These are phyloP conservation scores for Aurifilum marmelostoma DNA, from an alignment of 2,329 filamentous ascomycete genomes.

Conservation along the genomic window DNA sequence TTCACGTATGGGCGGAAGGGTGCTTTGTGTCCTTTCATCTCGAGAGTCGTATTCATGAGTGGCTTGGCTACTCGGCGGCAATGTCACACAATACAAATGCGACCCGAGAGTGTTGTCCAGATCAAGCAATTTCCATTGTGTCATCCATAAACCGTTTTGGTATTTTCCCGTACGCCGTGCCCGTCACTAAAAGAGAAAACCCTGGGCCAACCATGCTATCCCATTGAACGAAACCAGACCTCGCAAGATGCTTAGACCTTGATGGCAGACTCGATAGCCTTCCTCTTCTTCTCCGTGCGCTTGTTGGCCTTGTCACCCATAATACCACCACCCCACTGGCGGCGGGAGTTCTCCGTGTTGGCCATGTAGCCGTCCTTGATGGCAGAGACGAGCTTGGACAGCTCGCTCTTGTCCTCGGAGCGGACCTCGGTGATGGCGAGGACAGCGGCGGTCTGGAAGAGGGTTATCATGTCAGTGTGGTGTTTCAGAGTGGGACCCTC, in stretches of 20 bases:
- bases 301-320: constrained; percentile 94
- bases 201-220: constrained; percentile 29
- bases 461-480: constrained; percentile 25
- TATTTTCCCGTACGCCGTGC: constrained; percentile 41
- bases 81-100: constrained; percentile 31
- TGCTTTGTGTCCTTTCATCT: constrained; percentile 22
- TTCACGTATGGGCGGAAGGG: background rate
- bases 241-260: constrained; percentile 75
- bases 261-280: constrained; percentile 91
- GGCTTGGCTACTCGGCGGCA: constrained; percentile 31
- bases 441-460: constrained; percentile 84
- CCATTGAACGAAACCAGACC: constrained; percentile 31
- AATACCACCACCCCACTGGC: constrained; percentile 99
- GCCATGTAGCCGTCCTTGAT: constrained; percentile 98
- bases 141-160: constrained; percentile 37
- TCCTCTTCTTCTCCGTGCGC: constrained; percentile 81
- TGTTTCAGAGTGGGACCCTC: background rate
- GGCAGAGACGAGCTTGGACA: constrained; percentile 92
- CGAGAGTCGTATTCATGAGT: constrained; percentile 31
- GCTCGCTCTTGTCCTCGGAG: constrained; percentile 96
- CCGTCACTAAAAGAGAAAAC: constrained; percentile 25
- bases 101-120: constrained; percentile 29
- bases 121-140: constrained; percentile 34
- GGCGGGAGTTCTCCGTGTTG: constrained; percentile 88
- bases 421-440: constrained; percentile 96